Evolutionary conservation across 495 filamentous ascomycete genomes (phyloP), one percentile per base, ranked within the genome.

Genomic region (Penicillium atrosanguineum): DNA sequence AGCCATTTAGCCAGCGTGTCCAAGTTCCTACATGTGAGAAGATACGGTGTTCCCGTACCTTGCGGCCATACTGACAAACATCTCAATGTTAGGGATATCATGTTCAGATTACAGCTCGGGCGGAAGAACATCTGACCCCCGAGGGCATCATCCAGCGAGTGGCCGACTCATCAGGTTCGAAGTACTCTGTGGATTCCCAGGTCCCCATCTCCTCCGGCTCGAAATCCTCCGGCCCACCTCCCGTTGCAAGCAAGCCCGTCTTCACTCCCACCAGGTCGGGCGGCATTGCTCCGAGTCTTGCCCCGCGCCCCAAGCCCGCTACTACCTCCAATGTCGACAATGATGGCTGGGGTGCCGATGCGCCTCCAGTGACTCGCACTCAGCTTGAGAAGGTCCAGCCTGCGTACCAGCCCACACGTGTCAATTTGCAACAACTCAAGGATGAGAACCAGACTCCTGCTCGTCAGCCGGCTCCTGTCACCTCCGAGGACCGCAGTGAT

Each of bases 311-410:
- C 53, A 73, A 77, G 50, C 58, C 64, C 16, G 63, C 60, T 36
- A 65, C 70, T 8, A 59, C 76, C 9, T 63, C 73, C 36, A 79
- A 81, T 50, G 72, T 74, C 7, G 84, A 88, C 60, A 72, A 78
- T 40, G 94, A 97, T 73, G 94, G 95, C 20, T 97, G 94, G 95
- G 95, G 94, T 41, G 80, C 78, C n/a, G 93, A 97, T 80, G 95
- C 94, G 2, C 94, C 95, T 1, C 89, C 82, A 7, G 81, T 96
- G 34, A 91, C 89, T 41, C 80, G 95, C 55, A 89, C 83, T 21
- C 83, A 93, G 64, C 70, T 99, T n/a, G 87, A 97, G 68, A 97
- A 95, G 69, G 94, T 99, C 20, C 79, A 86, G 55, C 80, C 94
- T 20, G 91, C 94, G 16, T 99, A 99, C 66, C 84, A 90, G 62